These are phyloP conservation scores for Aureobasidium sp. DNA, from an alignment of 2,329 filamentous ascomycete genomes.

Conservation along the genomic window DNA sequence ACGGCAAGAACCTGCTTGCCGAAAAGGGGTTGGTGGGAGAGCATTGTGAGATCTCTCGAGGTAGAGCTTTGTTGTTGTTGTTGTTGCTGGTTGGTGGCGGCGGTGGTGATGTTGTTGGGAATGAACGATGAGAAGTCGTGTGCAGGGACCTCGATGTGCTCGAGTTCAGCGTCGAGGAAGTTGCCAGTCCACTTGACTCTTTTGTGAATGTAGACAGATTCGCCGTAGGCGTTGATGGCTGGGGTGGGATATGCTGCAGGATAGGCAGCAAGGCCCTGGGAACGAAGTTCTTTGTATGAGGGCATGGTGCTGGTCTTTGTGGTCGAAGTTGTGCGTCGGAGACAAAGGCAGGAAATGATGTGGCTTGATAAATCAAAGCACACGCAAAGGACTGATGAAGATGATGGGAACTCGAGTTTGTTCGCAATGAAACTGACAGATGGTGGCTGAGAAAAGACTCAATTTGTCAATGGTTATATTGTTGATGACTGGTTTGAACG, in stretches of 20 bases:
- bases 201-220: not conserved
- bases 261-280: not conserved
- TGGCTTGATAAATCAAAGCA: not conserved
- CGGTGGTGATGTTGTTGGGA: no score
- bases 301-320: constrained; percentile 1
- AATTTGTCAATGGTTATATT: not conserved
- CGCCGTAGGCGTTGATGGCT: not conserved
- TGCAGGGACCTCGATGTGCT: not conserved
- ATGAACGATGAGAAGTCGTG: not conserved
- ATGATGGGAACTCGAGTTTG: not conserved
- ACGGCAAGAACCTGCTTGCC: not conserved
- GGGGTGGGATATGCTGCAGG: not conserved
- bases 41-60: not conserved
- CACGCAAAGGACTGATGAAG: not conserved
- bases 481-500: not conserved
- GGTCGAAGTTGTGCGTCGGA: not conserved
- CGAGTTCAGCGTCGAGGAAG: not conserved
- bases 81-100: no score
- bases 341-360: not conserved
- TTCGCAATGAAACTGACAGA: not conserved
- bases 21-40: not conserved
- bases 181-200: not conserved
- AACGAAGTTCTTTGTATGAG: not conserved
- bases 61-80: not conserved
- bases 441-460: not conserved